phyloP scores from a whole-genome alignment of 495 filamentous ascomycete species.

The Endocarpon pusillum region DNA sequence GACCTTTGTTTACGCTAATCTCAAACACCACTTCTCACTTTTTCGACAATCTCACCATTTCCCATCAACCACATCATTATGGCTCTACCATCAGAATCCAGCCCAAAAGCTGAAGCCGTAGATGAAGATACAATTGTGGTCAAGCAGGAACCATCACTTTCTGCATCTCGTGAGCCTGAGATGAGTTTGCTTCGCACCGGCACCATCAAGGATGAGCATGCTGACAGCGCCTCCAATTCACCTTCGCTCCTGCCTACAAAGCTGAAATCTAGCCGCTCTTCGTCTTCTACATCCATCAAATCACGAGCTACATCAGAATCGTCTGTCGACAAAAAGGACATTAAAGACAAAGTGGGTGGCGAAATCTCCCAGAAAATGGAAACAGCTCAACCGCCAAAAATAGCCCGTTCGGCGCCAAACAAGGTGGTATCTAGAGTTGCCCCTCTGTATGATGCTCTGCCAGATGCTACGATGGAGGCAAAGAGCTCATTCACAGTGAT shows the following conservation, averaged over 20 bases:
- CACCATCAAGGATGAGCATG: neutral
- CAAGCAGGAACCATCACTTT: neutral
- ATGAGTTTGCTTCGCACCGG: neutral
- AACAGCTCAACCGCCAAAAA: slow-evolving; percentile 51
- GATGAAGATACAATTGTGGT: slow-evolving; percentile 1
- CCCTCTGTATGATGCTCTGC: slow-evolving; percentile 48
- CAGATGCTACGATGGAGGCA: slow-evolving; percentile 60
- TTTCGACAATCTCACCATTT: too few relatives aligned
- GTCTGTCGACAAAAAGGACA: slow-evolving; percentile 11
- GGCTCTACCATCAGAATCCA: neutral
- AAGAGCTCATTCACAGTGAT: slow-evolving; percentile 65
- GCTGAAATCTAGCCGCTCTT: slow-evolving; percentile 2
- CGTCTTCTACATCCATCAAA: slow-evolving; percentile 6
- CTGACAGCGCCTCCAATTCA: slow-evolving; percentile 1
- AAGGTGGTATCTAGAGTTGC: slow-evolving; percentile 45
- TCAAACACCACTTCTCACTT: too few relatives aligned
- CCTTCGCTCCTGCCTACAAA: slow-evolving; percentile 2
- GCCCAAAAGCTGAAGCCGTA: neutral
- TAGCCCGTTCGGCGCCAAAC: slow-evolving; percentile 56
- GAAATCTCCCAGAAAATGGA: slow-evolving; percentile 47
- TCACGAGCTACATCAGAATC: slow-evolving; percentile 10
- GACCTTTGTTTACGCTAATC: too few relatives aligned
- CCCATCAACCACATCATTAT: too few relatives aligned
- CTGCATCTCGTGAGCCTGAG: neutral
- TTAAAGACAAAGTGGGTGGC: slow-evolving; percentile 30